These are phyloP conservation scores for Capsicum chinense DNA, from an alignment of 257 asterid genomes.

Conservation along the genomic window DNA sequence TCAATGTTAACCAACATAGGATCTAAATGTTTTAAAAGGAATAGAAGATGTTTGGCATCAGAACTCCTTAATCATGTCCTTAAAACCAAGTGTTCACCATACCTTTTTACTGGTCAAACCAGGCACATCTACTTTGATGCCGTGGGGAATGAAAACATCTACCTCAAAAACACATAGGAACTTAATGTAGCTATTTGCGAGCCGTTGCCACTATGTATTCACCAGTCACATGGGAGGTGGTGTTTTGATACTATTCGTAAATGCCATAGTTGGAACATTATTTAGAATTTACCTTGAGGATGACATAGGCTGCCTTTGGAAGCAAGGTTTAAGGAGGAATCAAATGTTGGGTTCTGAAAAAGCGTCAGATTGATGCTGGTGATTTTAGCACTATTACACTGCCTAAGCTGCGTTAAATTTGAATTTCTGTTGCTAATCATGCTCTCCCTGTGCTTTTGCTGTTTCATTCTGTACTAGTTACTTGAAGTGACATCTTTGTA, in stretches of 20 bases:
- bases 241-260: conserved; percentile 8
- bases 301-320: conserved; percentile 16
- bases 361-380: neutral
- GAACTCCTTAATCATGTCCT: conserved; percentile 4
- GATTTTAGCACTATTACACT: neutral
- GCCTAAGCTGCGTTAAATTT: neutral
- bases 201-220: neutral
- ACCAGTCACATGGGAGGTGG: neutral
- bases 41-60: neutral
- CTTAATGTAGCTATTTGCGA: conserved; percentile 12
- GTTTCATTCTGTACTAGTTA: neutral
- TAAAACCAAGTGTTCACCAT: neutral
- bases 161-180: neutral
- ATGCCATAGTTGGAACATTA: conserved; percentile 1
- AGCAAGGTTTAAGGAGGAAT: neutral
- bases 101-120: neutral
- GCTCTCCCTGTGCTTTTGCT: neutral
- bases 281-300: conserved; percentile 21
- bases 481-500: conserved; percentile 7
- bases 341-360: conserved; percentile 7
- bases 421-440: conserved; percentile 22
- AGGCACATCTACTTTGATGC: neutral
- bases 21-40: neutral
- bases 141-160: neutral
- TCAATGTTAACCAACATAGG: neutral